Base-by-base conservation (phyloP, 1,284 basidiomycete genomes). In the Austroboletus novae-zelandiae region DNA sequence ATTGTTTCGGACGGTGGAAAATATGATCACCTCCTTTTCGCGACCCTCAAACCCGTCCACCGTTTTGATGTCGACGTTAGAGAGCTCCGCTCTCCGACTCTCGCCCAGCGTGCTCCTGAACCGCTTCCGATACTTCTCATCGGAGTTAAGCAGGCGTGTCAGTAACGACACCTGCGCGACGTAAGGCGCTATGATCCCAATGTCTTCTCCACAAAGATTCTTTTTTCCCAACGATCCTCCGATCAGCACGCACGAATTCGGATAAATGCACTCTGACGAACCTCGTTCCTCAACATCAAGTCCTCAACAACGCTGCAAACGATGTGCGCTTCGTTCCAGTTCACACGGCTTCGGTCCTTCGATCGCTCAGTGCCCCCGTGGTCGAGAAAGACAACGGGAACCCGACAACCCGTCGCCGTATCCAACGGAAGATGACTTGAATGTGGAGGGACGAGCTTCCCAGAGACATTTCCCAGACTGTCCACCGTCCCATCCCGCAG, bases 41-140 rank as follows among this genome's bases (percentile, higher is more conserved):
- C 93, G 79, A 1, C 94, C 94, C 67, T 98, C 91, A 66, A 96
- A 98, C 14, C 93, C 94, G 62, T 95, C 92, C 9, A 95, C 91
- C 0, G 92, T 94, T 69, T 87, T 89, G 60, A 94, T 79, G 65
- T 94, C 92, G 46, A 95, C 78, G 43, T 80, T 67, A 1, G 68
- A 62, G 5, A 90, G 65, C 56, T 92, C 81, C 65, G 76, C 70
- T n/a, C 76, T 81, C 36, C 89, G 80, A 43, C 78, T 76, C 8
- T 75, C 66, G 14, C 89, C 90, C 11, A 94, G 74, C 2, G 80
- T 74, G 8, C 68, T 60, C 32, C 69, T 65, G 64, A 92, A 86
- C 0, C 83, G 80, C 43, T 68, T 66, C 44, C 67, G 61, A 54
- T 79, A 75, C 49, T 73, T 73, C 27, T 65, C 58, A 57, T 89